Evolutionary conservation across 495 filamentous ascomycete genomes (phyloP).

Genomic region (Xylaria castorea): DNA sequence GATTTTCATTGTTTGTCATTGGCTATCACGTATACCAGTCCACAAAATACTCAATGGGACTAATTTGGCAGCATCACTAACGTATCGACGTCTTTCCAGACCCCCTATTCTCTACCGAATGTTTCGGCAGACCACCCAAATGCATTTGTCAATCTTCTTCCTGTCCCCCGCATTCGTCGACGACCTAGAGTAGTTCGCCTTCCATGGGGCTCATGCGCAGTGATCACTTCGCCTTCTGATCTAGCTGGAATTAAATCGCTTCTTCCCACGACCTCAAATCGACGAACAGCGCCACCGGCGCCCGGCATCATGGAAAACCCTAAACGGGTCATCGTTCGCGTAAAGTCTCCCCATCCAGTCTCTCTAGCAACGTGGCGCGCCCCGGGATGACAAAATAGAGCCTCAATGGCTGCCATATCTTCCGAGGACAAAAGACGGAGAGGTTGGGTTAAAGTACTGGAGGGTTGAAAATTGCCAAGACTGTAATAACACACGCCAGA

Average conservation of each 20-base stretch:
- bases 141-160: neutral
- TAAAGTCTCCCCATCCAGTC: neutral
- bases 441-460: neutral
- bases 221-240: neutral
- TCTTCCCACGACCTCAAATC: neutral
- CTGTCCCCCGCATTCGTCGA: neutral
- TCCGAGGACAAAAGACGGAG: neutral
- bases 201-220: neutral
- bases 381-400: neutral
- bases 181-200: neutral
- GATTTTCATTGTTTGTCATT: neutral
- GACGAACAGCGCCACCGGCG: neutral
- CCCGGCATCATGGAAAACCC: neutral
- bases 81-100: neutral
- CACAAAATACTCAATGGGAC: neutral
- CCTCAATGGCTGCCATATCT: neutral
- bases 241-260: neutral
- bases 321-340: neutral
- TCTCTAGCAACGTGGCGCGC: neutral
- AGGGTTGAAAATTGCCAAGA: neutral
- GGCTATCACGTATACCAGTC: neutral
- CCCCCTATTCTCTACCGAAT: neutral
- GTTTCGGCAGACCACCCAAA: constrained; percentile 17
- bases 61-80: neutral
- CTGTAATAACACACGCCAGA: neutral